phyloP scores from a whole-genome alignment of 495 filamentous ascomycete genomes.

The Lasiosphaeria miniovina region DNA sequence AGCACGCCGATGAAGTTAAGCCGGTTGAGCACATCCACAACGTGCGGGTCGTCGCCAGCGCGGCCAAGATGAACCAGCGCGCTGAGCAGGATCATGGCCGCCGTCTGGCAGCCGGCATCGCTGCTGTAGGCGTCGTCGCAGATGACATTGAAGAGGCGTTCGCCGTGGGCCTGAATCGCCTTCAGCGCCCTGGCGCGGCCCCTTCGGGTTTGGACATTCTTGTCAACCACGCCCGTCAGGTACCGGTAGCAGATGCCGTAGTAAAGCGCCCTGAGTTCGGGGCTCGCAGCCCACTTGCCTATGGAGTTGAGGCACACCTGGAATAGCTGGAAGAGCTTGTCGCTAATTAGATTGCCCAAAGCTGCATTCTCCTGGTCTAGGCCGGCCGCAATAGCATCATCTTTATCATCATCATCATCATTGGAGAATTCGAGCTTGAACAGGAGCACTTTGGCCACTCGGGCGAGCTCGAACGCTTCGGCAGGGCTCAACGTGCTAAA shows the following conservation, averaged over 20 bases:
- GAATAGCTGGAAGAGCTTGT: conserved; percentile 89
- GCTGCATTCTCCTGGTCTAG: conserved; percentile 46
- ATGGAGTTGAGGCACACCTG: conserved; percentile 75
- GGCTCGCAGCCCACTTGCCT: conserved; percentile 63
- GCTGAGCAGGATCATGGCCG: conserved; percentile 72
- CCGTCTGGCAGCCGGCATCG: conserved; percentile 73
- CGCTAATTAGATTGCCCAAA: conserved; percentile 71
- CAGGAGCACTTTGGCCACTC: conserved; percentile 71
- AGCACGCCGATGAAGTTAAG: conserved; percentile 89
- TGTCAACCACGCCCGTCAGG: conserved; percentile 66
- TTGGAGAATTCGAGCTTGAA: conserved; percentile 61
- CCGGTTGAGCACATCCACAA: conserved; percentile 74
- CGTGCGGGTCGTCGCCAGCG: conserved; percentile 48
- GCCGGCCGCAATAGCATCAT: conserved; percentile 28
- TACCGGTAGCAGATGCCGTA: conserved; percentile 89
- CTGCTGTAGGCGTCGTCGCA: conserved; percentile 93
- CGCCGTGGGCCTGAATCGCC: conserved; percentile 72
- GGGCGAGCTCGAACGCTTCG: conserved; percentile 70
- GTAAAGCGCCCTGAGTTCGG: conserved; percentile 71
- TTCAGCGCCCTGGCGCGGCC: conserved; percentile 64
- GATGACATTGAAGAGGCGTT: conserved; percentile 74
- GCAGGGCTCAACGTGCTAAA: conserved; percentile 60
- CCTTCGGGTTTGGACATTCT: conserved; percentile 22
- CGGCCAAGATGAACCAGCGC: conserved; percentile 67
- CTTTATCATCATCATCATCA: conserved; percentile 13